Evolutionary conservation across 371 early-diverging fungal genomes (phyloP).

Genomic region (Thermomucor indicae-seudaticae): DNA sequence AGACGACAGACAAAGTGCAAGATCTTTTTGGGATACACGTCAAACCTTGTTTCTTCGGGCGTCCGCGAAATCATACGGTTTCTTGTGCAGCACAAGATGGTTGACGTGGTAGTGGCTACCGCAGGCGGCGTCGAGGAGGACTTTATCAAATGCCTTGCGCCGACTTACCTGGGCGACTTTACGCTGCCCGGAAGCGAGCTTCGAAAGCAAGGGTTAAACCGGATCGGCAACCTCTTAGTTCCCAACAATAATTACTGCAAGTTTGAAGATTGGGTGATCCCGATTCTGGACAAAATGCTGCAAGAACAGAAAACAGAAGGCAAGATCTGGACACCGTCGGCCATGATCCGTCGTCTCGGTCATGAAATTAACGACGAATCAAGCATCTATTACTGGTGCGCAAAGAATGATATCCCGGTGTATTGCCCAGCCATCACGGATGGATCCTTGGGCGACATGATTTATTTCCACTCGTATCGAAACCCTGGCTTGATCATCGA

Average conservation of each 20-base stretch:
- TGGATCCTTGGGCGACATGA: conserved; percentile 99
- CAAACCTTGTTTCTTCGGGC: conserved; percentile 97
- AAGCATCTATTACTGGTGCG: conserved; percentile 95
- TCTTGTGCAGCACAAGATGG: conserved; percentile 88
- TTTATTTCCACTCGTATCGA: conserved; percentile 96
- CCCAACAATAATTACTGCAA: conserved; percentile 99
- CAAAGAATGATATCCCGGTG: conserved; percentile 95
- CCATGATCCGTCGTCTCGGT: conserved; percentile 94
- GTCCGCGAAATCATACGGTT: conserved; percentile 93
- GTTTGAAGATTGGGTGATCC: conserved; percentile 98
- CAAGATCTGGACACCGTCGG: conserved; percentile 90
- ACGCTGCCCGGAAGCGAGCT: conserved; percentile 76
- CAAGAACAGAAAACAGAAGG: conserved; percentile 79
- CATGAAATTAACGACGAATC: conserved; percentile 91
- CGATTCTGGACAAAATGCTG: conserved; percentile 92
- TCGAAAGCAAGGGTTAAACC: conserved; percentile 92
- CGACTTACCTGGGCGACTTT: conserved; percentile 91
- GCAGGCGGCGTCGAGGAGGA: conserved; percentile 99
- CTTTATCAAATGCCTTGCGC: conserved; percentile 96
- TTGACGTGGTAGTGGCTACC: conserved; percentile 94
- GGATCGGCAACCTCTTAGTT: conserved; percentile 98
- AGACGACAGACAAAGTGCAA: conserved; percentile 81
- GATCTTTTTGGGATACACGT: conserved; percentile 97
- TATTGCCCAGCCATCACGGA: conserved; percentile 99
- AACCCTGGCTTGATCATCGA: conserved; percentile 96